Conservation (phyloP, 2,329 filamentous ascomycete species). For the Beauveria medogensis region DNA sequence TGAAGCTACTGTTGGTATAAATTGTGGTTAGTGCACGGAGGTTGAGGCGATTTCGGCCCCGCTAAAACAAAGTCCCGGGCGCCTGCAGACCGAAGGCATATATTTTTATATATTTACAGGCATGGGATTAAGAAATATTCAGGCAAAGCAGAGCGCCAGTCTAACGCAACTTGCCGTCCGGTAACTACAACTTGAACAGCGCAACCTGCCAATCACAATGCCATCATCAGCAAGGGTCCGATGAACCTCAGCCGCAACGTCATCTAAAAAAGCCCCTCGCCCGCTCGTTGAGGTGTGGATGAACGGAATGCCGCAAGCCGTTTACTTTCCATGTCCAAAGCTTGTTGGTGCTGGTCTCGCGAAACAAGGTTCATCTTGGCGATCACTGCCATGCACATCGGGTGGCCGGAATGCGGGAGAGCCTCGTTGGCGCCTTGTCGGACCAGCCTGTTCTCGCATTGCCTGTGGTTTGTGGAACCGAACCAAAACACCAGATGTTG, state of each 20-base stretch:
- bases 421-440: not conserved
- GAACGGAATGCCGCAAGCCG: not conserved
- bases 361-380: not conserved
- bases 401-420: not conserved
- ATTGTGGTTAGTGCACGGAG: not conserved
- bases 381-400: not conserved
- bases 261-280: not conserved
- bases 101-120: not conserved
- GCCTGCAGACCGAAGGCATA: not conserved
- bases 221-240: no score
- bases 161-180: no score
- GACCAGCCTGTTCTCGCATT: not conserved
- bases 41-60: constrained; percentile 10
- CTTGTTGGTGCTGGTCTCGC: not conserved
- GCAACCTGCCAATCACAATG: no score
- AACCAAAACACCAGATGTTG: not conserved
- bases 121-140: not conserved
- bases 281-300: not conserved
- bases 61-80: constrained; percentile 18
- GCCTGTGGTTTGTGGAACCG: constrained; percentile 4
- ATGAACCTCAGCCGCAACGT: not conserved
- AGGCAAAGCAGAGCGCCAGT: not conserved
- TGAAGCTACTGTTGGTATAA: not conserved
- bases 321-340: not conserved
- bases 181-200: no score